Base-by-base conservation (phyloP, 2,329 filamentous ascomycete genomes). In the Pleomassaria siparia region DNA sequence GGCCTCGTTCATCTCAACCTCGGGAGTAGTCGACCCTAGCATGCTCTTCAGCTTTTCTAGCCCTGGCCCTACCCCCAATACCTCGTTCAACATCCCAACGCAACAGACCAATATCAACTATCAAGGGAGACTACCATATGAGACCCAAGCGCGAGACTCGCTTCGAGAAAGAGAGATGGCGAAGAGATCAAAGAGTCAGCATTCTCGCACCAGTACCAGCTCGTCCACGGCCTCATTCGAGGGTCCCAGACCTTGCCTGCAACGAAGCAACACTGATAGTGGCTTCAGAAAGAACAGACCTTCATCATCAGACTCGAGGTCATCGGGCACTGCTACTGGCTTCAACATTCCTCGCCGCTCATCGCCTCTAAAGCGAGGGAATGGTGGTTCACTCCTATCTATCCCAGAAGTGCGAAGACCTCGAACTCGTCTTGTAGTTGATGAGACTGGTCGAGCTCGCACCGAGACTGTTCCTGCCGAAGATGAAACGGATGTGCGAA, bases 291-390 rank as follows among this genome's bases (percentile, higher is more conserved):
- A 56, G 44, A 53, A 45, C 30, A 63, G 62, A 13, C 58, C 62
- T 15, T 55, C 54, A 8, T 62, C 64, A 0, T 55, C 66, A 26
- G 70, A 71, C 12, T 61, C 64, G 36, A 49, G 59, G 50, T 46
- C 64, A 13, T 59, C 63, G 21, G 49, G 47, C 22, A 53, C 61
- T 26, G 49, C 55, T 33, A 47, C 60, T 18, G 47, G 52, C 12
- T 54, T 57, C 15, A 58, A 69, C 29, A 69, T 75, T 18, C 70
- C 72, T 30, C 70, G 76, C 11, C 72, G 71, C 25, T 69, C 73
- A 2, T 79, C 76, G 13, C 76, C 76, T 0, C 49, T 78, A 18
- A 79, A 79, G 59, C 67, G 75, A 8, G 63, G 70, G 47, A 73
- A 62, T 40, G 63, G 71, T 26, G 63, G 68, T 2, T 70, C 70